Conservation (phyloP, 768 basidiomycete genomes). For the Lepiota brunneoincarnata region DNA sequence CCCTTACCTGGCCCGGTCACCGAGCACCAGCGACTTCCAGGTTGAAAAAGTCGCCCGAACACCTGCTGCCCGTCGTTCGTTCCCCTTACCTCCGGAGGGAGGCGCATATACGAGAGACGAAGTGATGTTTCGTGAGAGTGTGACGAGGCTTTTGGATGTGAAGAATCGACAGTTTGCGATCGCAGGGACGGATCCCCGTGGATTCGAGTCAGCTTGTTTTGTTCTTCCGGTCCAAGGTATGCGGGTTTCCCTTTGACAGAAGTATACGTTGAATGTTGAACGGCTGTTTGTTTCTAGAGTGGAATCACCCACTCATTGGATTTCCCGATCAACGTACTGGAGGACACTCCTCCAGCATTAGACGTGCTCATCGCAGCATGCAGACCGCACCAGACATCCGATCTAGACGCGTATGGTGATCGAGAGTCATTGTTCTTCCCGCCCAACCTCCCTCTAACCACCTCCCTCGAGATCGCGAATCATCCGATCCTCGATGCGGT, state of each 20-base stretch:
- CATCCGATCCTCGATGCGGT: slow-evolving; percentile 81
- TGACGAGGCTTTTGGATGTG: slow-evolving; percentile 52
- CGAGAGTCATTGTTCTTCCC: slow-evolving; percentile 74
- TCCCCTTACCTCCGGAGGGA: slow-evolving; percentile 26
- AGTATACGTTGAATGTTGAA: neutral
- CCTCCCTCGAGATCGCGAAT: slow-evolving; percentile 77
- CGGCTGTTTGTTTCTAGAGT: slow-evolving; percentile 45
- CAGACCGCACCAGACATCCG: slow-evolving; percentile 58
- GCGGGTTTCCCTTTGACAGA: slow-evolving; percentile 15
- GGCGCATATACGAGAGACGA: slow-evolving; percentile 44
- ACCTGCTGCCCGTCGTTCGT: slow-evolving; percentile 30
- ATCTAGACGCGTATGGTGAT: slow-evolving; percentile 50
- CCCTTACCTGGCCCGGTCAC: slow-evolving; percentile 26
- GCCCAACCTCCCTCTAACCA: slow-evolving; percentile 65
- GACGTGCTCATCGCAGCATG: slow-evolving; percentile 78
- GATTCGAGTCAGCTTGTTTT: slow-evolving; percentile 66
- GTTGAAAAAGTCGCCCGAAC: slow-evolving; percentile 53
- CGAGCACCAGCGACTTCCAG: slow-evolving; percentile 57
- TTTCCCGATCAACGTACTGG: slow-evolving; percentile 77
- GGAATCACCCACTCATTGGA: slow-evolving; percentile 79
- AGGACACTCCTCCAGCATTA: slow-evolving; percentile 71
- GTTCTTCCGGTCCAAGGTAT: slow-evolving; percentile 79
- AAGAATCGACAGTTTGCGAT: slow-evolving; percentile 64
- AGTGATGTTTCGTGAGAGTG: slow-evolving; percentile 48
- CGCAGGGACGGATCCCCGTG: slow-evolving; percentile 65